Evolutionary conservation across 768 basidiomycete species (phyloP), one percentile per base, ranked within the genome.

Genomic region (Lepiota subincarnata): DNA sequence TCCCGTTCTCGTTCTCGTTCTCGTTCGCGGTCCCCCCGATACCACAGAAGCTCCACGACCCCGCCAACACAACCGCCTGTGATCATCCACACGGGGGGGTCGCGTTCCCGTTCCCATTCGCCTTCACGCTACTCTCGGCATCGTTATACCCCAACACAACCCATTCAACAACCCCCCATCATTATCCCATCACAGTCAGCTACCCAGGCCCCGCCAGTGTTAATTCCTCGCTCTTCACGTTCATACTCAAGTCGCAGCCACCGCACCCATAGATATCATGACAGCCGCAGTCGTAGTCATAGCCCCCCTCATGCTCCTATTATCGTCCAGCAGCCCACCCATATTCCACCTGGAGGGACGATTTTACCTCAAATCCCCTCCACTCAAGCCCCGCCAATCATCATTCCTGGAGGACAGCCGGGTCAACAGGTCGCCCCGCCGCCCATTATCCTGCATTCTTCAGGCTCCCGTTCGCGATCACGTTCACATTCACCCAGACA

Each of bases 21-120:
- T 48, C 59, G 53, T 12, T 57, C 58, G 18, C 16, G 59, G 6
- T 57, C 55, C 7, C 52, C 52, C 6, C 45, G 13, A 28, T 34
- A 40, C 16, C 18, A 52, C 6, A 40, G 31, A 35, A 11, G 31
- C 5, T 50, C 36, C 24, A 19, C 43, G 10, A 22, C 41, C 37
- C 48, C 53, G 0, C 44, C 56, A 42, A 24, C 57, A 22, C 48
- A 47, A 14, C 14, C 53, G 39, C 37, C 48, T 16, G 19, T 58
- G n/a, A 47, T 58, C 37, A 48, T 55, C 28, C 41, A 41, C 16
- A 48, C 51, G 16, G 36, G 53, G 6, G 13, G 36, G 26, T 53
- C 51, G 3, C 50, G 48, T 20, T 62, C 61, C 34, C 55, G 60
- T n/a, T 63, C 62, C 47, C 62, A 59, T 28, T 64, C 68, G 3